Conservation (phyloP, 352 stramenopile genomes). For the Globisporangium paroecandrum region DNA sequence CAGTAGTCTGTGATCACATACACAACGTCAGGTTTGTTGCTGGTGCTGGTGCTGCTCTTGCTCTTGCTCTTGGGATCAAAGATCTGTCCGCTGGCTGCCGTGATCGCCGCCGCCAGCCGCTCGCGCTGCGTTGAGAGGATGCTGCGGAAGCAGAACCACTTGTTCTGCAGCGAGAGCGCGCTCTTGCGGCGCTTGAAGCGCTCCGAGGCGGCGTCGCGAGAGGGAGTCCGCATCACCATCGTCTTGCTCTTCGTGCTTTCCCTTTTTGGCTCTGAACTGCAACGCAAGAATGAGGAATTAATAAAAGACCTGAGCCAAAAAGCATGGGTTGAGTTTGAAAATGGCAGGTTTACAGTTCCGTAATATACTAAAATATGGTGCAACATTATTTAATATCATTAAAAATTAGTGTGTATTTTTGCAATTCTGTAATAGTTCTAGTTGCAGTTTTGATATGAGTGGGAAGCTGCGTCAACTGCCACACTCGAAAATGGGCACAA, state of each 20-base stretch:
- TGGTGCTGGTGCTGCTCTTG: neutral
- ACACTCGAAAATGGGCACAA: neutral
- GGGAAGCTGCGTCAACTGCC: neutral
- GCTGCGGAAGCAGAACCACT: constrained; percentile 34
- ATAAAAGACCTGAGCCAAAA: neutral
- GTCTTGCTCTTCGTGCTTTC: neutral
- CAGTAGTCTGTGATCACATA: constrained; percentile 57
- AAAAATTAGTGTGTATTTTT: neutral
- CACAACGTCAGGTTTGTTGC: constrained; percentile 11
- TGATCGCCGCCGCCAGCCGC: constrained; percentile 18
- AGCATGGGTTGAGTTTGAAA: neutral
- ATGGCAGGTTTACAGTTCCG: neutral
- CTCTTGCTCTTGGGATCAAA: neutral
- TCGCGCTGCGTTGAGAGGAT: constrained; percentile 16
- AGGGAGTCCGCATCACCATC: neutral
- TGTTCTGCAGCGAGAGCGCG: constrained; percentile 26
- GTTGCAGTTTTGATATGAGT: neutral
- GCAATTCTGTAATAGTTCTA: neutral
- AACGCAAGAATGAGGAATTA: neutral
- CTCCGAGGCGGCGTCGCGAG: neutral
- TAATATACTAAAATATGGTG: neutral
- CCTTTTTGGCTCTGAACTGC: neutral
- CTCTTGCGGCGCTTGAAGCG: constrained; percentile 12
- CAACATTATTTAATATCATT: neutral
- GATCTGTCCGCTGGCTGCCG: constrained; percentile 17